Conservation (phyloP, 495 filamentous ascomycete genomes). For the Oidiodendron maius region DNA sequence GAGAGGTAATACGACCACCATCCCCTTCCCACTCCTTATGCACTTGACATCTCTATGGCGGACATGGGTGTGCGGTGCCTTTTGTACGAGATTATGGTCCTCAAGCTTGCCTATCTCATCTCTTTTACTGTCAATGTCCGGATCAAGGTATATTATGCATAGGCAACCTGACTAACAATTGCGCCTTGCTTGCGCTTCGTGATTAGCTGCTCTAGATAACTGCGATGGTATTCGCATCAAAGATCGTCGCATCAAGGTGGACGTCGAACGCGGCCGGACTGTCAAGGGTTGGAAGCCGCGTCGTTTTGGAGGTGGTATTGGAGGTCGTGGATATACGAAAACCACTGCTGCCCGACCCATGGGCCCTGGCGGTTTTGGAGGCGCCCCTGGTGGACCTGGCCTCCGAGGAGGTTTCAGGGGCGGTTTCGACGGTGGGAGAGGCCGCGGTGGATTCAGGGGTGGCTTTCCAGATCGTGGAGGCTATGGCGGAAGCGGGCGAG, state of each 20-base stretch:
- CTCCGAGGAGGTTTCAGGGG: slow-evolving; percentile 48
- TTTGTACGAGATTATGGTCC: slow-evolving; percentile 43
- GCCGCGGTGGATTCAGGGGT: slow-evolving; percentile 56
- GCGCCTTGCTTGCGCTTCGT: slow-evolving; percentile 45
- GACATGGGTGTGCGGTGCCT: slow-evolving; percentile 26
- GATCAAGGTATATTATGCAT: slow-evolving; percentile 32
- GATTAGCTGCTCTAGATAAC: slow-evolving; percentile 51
- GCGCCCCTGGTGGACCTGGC: slow-evolving; percentile 35
- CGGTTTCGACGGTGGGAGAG: slow-evolving; percentile 37
- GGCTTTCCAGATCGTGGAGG: slow-evolving; percentile 46
- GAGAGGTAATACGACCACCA: slow-evolving; percentile 74
- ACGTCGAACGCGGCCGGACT: slow-evolving; percentile 93
- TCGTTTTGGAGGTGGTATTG: slow-evolving; percentile 86
- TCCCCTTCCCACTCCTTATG: slow-evolving; percentile 20
- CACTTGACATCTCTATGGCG: slow-evolving; percentile 27
- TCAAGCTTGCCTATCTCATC: slow-evolving; percentile 49
- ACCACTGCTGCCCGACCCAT: slow-evolving; percentile 66
- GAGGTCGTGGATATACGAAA: slow-evolving; percentile 91
- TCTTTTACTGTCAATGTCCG: slow-evolving; percentile 19
- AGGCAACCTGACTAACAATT: slow-evolving; percentile 51
- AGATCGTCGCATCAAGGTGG: slow-evolving; percentile 85
- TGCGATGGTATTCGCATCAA: slow-evolving; percentile 88
- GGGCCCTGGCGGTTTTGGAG: slow-evolving; percentile 60
- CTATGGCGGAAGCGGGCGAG: slow-evolving; percentile 31
- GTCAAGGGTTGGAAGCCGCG: slow-evolving; percentile 92